phyloP scores from a whole-genome alignment of 148 eudicot genomes.

The Mesembryanthemum crystallinum region DNA sequence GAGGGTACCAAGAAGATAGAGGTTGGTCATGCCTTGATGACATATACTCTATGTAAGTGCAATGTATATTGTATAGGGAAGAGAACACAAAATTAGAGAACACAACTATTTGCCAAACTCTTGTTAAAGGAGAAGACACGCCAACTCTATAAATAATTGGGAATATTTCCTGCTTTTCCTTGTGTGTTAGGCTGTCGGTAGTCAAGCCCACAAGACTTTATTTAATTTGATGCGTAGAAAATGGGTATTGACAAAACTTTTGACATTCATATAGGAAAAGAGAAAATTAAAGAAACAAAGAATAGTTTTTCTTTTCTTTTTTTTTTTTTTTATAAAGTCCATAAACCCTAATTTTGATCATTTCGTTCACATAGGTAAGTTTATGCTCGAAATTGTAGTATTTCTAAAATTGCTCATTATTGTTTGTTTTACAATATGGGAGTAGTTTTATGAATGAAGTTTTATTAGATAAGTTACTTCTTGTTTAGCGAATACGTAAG shows the following conservation, averaged over 20 bases:
- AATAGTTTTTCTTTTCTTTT: too few species aligned
- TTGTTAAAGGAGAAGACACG: constrained; percentile 10
- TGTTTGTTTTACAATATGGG: too few species aligned
- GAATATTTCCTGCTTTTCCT: background rate
- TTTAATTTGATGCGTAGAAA: constrained; percentile 10
- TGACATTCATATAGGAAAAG: background rate
- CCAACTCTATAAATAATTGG: background rate
- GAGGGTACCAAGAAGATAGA: too few species aligned
- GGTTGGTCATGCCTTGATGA: background rate
- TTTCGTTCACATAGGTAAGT: too few species aligned
- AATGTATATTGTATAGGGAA: constrained; percentile 23
- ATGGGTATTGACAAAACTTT: constrained; percentile 19
- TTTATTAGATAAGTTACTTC: too few species aligned
- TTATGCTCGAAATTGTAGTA: too few species aligned
- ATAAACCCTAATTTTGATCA: too few species aligned
- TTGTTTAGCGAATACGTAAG: too few species aligned
- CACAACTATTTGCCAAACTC: constrained; percentile 13
- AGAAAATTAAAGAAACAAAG: too few species aligned
- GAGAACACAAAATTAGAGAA: background rate
- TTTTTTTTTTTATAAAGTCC: too few species aligned
- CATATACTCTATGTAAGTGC: constrained; percentile 16
- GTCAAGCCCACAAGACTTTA: constrained; percentile 29
- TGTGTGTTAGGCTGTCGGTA: constrained; percentile 29
- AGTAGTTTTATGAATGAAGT: too few species aligned
- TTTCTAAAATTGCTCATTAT: too few species aligned